Conservation (phyloP, 768 basidiomycete species). For the Boletus edulis region DNA sequence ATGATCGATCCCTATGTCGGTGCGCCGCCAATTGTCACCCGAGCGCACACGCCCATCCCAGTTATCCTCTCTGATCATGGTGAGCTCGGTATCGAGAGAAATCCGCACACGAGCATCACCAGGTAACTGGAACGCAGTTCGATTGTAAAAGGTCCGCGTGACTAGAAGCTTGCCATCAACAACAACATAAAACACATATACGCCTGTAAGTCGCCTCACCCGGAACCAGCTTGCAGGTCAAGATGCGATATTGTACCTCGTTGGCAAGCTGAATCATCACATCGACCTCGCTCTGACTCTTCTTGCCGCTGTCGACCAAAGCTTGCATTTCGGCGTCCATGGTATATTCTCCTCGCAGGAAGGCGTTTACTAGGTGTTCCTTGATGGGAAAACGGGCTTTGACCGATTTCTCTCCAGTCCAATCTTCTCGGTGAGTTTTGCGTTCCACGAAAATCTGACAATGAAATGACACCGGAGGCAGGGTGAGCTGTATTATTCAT, state of each 20-base stretch:
- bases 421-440: constrained; percentile 95
- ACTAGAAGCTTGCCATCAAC: constrained; percentile 44
- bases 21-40: constrained; percentile 90
- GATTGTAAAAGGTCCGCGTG: constrained; percentile 96
- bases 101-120: constrained; percentile 99
- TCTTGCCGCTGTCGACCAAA: constrained; percentile 86
- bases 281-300: constrained; percentile 88
- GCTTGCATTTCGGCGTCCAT: constrained; percentile 92
- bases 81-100: constrained; percentile 94
- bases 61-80: constrained; percentile 93
- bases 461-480: background rate
- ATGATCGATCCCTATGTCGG: constrained; percentile 88
- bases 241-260: constrained; percentile 90
- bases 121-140: constrained; percentile 98
- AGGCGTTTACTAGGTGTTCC: constrained; percentile 90
- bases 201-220: constrained; percentile 45
- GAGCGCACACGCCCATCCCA: constrained; percentile 85
- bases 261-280: constrained; percentile 94
- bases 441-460: constrained; percentile 81
- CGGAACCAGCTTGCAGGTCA: constrained; percentile 78
- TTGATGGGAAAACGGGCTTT: constrained; percentile 94
- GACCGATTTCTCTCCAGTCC: constrained; percentile 99
- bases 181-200: background rate
- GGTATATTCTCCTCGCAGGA: constrained; percentile 84
- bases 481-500: background rate